Conservation (phyloP, 2,329 filamentous ascomycete genomes). For the Scorias spongiosa region DNA sequence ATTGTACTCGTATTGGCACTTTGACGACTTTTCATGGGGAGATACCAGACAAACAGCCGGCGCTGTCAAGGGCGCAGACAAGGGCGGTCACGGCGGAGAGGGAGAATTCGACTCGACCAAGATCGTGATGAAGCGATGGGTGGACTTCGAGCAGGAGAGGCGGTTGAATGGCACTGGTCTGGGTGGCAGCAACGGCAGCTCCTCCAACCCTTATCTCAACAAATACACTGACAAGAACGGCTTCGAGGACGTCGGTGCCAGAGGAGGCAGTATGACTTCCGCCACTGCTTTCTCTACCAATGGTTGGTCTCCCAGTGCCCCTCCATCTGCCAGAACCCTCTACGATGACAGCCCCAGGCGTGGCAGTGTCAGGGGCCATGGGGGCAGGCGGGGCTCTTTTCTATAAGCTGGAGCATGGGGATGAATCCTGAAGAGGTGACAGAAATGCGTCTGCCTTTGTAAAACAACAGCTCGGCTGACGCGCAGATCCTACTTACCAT, state of each 20-base stretch:
- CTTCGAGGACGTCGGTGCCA: not conserved
- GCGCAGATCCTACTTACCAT: no score
- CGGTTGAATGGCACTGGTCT: slow-evolving; percentile 9
- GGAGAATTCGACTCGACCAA: slow-evolving; percentile 97
- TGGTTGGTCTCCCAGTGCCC: not conserved
- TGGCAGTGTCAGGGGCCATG: not conserved
- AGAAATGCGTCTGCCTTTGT: no score
- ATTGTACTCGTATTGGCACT: slow-evolving; percentile 96
- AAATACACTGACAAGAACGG: not conserved
- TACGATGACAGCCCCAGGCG: not conserved
- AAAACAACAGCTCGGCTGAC: no score
- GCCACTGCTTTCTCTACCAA: not conserved
- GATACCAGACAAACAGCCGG: slow-evolving; percentile 92
- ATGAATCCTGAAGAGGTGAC: not conserved
- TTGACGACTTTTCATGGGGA: slow-evolving; percentile 98
- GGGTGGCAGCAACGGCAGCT: not conserved
- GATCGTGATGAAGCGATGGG: slow-evolving; percentile 99
- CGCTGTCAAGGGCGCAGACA: slow-evolving; percentile 72
- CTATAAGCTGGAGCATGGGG: not conserved
- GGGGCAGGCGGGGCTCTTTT: not conserved
- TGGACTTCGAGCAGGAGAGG: slow-evolving; percentile 68
- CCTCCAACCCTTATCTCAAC: not conserved
- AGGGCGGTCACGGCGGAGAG: slow-evolving; percentile 47
- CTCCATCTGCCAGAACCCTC: not conserved
- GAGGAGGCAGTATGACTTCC: not conserved